phyloP scores from a whole-genome alignment of 768 basidiomycete species.

The Mrakia blollopis region DNA sequence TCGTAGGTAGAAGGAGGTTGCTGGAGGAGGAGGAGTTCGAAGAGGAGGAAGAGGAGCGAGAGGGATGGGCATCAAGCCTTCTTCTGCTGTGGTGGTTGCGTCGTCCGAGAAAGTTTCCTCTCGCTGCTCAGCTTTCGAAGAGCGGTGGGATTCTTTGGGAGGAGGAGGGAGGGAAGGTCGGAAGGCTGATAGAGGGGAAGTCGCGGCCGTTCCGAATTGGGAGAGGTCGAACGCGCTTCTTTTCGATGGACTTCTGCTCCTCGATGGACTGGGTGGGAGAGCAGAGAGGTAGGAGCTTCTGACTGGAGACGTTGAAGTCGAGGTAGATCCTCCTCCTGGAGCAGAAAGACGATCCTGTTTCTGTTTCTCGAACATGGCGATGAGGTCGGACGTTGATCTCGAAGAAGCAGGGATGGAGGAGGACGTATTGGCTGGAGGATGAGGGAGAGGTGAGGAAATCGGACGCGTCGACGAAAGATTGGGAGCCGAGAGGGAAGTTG shows the following conservation, averaged over 20 bases:
- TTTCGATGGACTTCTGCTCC: not conserved
- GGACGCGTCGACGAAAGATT: conserved; percentile 5
- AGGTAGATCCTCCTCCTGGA: not conserved
- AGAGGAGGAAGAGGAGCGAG: conserved; percentile 4
- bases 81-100: not conserved
- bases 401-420: not conserved
- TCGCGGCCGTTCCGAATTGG: not conserved
- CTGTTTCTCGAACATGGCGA: conserved; percentile 6
- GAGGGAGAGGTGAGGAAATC: not conserved
- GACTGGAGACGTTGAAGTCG: not conserved
- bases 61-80: conserved; percentile 2
- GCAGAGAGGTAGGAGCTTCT: not conserved
- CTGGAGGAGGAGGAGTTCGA: not conserved
- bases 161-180: not conserved
- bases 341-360: not conserved
- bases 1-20: no score
- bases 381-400: not conserved
- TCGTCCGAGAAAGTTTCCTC: not conserved
- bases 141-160: not conserved
- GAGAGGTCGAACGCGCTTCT: not conserved
- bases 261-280: not conserved
- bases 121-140: not conserved
- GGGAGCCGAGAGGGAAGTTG: not conserved
- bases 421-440: not conserved
- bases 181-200: not conserved